A percentile compares a stretch with the other conserved stretches of the same genome.
These are phyloP conservation scores for Helenozyma rhizophorensis DNA, from an alignment of 805 yeast genomes.

Conservation along the genomic window DNA sequence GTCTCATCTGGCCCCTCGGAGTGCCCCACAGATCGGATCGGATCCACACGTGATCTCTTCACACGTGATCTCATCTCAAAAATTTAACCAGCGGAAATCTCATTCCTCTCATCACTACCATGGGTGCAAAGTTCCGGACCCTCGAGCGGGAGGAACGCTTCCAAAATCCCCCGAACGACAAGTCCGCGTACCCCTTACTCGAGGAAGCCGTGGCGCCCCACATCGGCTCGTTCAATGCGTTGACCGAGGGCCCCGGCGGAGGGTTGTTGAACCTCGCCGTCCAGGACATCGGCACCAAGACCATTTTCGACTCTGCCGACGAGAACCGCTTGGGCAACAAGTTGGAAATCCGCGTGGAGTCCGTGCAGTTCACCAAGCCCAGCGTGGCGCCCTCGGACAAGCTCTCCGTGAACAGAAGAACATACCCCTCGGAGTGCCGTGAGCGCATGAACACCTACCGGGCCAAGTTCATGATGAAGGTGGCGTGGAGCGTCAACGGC, in stretches of 20 bases:
- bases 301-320: conserved; percentile 78
- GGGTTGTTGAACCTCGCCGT: conserved; percentile 83
- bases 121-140: conserved; percentile 67
- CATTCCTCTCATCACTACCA: conserved; percentile 9
- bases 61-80: conserved; percentile 1
- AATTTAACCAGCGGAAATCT: neutral
- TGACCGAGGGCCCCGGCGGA: conserved; percentile 83
- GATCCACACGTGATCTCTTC: conserved; percentile 16
- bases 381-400: conserved; percentile 67
- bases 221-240: conserved; percentile 92
- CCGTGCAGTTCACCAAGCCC: conserved; percentile 85
- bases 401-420: conserved; percentile 69
- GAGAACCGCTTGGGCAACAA: conserved; percentile 77
- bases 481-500: conserved; percentile 83
- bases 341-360: conserved; percentile 76
- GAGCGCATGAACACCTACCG: conserved; percentile 83
- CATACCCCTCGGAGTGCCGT: conserved; percentile 78
- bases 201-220: conserved; percentile 93
- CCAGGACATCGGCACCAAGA: conserved; percentile 80
- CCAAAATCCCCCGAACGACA: conserved; percentile 84
- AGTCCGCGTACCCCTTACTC: conserved; percentile 75
- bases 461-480: conserved; percentile 71
- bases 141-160: conserved; percentile 84
- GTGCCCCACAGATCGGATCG: too few relatives aligned
- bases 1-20: too few relatives aligned